Evolutionary conservation across 2,329 filamentous ascomycete genomes (phyloP).

Genomic region (Claviceps monticola): DNA sequence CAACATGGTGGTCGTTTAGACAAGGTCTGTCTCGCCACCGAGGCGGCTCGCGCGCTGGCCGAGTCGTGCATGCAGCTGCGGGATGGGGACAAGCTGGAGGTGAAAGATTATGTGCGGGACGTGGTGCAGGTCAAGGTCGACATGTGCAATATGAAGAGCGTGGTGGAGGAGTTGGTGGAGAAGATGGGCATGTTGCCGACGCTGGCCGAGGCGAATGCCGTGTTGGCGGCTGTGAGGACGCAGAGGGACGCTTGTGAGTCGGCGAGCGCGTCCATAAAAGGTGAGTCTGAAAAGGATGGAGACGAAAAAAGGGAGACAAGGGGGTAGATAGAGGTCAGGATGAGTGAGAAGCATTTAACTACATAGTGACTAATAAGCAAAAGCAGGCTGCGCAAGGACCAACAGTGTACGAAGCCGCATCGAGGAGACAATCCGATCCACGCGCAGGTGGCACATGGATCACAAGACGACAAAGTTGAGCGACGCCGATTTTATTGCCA

Average conservation of each 20-base stretch:
- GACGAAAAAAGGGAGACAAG: neutral
- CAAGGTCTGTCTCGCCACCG: conserved; percentile 17
- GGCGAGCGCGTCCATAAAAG: neutral
- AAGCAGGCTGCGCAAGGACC: conserved; percentile 1
- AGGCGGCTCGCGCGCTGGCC: conserved; percentile 17
- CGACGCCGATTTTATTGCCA: conserved; percentile 18
- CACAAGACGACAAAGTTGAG: conserved; percentile 19
- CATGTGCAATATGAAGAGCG: conserved; percentile 11
- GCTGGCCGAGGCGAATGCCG: conserved; percentile 9
- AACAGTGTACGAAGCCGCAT: conserved; percentile 14
- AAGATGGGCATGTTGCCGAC: conserved; percentile 13
- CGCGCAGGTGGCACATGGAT: conserved; percentile 25
- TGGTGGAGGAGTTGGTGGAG: conserved; percentile 11
- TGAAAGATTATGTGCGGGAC: conserved; percentile 1
- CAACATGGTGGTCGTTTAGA: conserved; percentile 17
- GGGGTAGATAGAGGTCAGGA: neutral
- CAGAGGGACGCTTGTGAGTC: conserved; percentile 1
- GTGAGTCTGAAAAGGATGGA: neutral
- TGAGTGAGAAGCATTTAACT: neutral
- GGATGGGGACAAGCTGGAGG: conserved; percentile 1
- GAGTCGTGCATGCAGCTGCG: conserved; percentile 3
- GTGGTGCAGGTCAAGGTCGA: conserved; percentile 8
- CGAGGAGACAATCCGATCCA: conserved; percentile 22
- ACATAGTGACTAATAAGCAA: neutral
- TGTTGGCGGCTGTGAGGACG: conserved; percentile 2